phyloP scores from a whole-genome alignment of 768 basidiomycete genomes.

The Peribolospora kevripleyi region DNA sequence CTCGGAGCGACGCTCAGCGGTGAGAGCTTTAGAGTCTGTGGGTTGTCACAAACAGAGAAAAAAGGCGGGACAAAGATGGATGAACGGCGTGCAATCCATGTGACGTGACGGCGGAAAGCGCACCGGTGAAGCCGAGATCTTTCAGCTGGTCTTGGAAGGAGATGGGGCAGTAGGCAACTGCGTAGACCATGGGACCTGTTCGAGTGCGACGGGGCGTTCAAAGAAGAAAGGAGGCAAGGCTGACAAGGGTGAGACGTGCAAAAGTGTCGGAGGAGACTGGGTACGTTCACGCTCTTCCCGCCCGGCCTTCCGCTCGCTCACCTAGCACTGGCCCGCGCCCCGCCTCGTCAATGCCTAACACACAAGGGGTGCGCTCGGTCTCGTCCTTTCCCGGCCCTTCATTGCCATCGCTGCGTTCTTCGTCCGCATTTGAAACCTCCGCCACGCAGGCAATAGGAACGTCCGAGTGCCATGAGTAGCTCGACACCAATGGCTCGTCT shows the following conservation, averaged over 20 bases:
- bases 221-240: not conserved
- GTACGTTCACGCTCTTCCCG: too few relatives aligned
- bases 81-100: not conserved
- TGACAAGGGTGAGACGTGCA: too few relatives aligned
- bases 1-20: constrained; percentile 37
- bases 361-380: constrained; percentile 25
- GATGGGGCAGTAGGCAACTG: constrained; percentile 71
- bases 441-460: constrained; percentile 3
- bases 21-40: constrained; percentile 78
- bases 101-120: not conserved
- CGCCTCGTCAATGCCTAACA: constrained; percentile 87
- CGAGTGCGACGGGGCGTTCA: too few relatives aligned
- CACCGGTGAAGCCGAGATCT: constrained; percentile 72
- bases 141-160: constrained; percentile 51
- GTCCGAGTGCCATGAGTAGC: constrained; percentile 15
- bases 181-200: constrained; percentile 64
- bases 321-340: constrained; percentile 88
- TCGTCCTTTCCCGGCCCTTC: constrained; percentile 8
- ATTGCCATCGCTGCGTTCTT: not conserved
- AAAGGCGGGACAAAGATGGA: not conserved
- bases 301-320: constrained; percentile 5
- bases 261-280: not conserved
- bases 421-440: not conserved
- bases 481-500: too few relatives aligned
- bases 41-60: not conserved